Evolutionary conservation across 495 filamentous ascomycete genomes (phyloP), one percentile per base, ranked within the genome.

Genomic region (Annulohypoxylon nitens): DNA sequence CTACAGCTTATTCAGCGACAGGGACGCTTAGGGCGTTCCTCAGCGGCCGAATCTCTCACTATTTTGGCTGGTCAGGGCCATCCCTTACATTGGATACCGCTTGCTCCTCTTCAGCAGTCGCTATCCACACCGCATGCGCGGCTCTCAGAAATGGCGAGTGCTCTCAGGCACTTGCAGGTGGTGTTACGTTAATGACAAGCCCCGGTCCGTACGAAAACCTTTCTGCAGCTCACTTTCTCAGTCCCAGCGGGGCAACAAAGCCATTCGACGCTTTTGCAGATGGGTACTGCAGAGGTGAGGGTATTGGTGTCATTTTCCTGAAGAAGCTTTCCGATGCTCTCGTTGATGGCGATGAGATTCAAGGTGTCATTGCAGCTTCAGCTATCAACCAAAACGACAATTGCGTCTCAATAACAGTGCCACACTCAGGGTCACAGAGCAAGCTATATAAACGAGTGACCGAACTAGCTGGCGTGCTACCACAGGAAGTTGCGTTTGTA

Each of bases 271-370:
- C 88, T 59, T 83, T 73, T 2, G 90, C 88, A 16, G 87, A 91
- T 75, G 90, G 90, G 0, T 92, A 91, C 61, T 91, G 89, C 65
- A 80, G 90, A 59, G 87, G 83, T 1, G 90, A 92, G 69, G 88
- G 83, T 37, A 81, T 88, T 36, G 89, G 82, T 0, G 83, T 84
- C 8, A 80, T 91, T 25, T 79, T 91, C 6, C 66, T 92, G 18
- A 92, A 92, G 76, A 74, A 86, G 9, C 78, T 90, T 1, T 83
- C 87, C 25, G 86, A 88, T 77, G 90, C 90, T 0, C 62, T 86
- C 7, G 84, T 83, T 0, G 89, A 92, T 48, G 88, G 88, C 8
- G 88, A 91, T 55, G 82, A 84, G 0, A 88, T 92, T 16, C 78
- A 87, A 6, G 90, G 81, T 59, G 79, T 87, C 11, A 89, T 92